Evolutionary conservation across 2,329 filamentous ascomycete genomes (phyloP), one percentile per base, ranked within the genome.

Genomic region (Microdochium nivale): DNA sequence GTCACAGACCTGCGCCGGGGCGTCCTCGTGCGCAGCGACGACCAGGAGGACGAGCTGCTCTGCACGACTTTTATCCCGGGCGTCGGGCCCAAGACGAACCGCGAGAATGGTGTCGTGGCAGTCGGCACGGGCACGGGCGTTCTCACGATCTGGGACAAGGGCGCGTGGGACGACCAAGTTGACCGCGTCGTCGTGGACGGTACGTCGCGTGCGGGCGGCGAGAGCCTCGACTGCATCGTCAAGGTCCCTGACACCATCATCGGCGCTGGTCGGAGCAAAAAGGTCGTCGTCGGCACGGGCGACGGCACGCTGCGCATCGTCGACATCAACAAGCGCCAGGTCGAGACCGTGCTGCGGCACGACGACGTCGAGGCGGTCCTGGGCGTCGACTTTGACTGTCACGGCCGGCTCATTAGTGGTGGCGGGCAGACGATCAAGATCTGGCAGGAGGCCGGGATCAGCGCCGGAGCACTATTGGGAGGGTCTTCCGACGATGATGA

Each of bases 11-110:
- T 96, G 46, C 83, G 92, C 24, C 79, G 88, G 48, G 92, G 92
- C 14, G 88, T 96, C 5, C 73, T 97, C 44, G 86, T 91, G 2
- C 86, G 86, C 54, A 96, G 90, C 58, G 94, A 96, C 64, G 90
- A 97, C 62, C 94, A 97, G 65, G 94, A 95, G 61, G 91, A 96
- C 58, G 90, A 97, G 68, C 72, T 97, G 53, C 77, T 96, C n/a
- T 88, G 86, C 61, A 87, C 87, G 1, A 75, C 83, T 47, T 88
- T 90, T 62, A 83, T 97, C 19, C 80, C 84, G 0, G 90, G 90
- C 0, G 70, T 96, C 54, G 83, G 87, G 0, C 83, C 85, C 27
- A 84, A 82, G 65, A 74, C 74, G 56, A 76, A 79, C 54, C 71
- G 78, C 35, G 85, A 82, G 60, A 87, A 88, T 47, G 89, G 89